A percentile compares a stretch with the other conserved stretches of the same genome.
These are phyloP conservation scores for Pythium biforme DNA, from an alignment of 352 stramenopile species.

Conservation along the genomic window DNA sequence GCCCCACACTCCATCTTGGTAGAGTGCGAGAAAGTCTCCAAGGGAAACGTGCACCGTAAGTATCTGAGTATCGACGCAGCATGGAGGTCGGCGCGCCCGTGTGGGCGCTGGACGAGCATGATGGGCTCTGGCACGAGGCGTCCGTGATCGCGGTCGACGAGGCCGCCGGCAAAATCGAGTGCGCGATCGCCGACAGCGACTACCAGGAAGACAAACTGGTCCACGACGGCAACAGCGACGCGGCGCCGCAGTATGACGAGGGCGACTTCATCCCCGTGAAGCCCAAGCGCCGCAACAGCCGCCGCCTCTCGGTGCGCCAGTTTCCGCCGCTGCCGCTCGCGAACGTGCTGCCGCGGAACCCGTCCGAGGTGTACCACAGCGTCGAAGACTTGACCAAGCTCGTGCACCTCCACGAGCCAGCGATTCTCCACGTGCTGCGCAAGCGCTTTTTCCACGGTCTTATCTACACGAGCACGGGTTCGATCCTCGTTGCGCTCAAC, in stretches of 20 bases:
- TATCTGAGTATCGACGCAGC: neutral
- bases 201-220: conserved; percentile 27
- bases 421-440: conserved; percentile 87
- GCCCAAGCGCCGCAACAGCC: conserved; percentile 48
- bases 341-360: conserved; percentile 57
- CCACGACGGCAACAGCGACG: conserved; percentile 18
- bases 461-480: conserved; percentile 90
- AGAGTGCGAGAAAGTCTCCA: no score
- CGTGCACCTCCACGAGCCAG: conserved; percentile 87
- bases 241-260: conserved; percentile 19
- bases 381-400: conserved; percentile 91
- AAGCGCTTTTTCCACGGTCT: conserved; percentile 79
- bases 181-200: conserved; percentile 44
- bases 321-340: conserved; percentile 36
- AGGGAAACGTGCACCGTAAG: neutral
- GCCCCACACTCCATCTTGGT: no score
- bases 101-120: conserved; percentile 62
- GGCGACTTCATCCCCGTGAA: conserved; percentile 47
- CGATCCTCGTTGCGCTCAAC: conserved; percentile 85
- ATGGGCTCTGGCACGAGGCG: conserved; percentile 72
- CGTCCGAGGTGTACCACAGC: conserved; percentile 55
- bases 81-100: conserved; percentile 78
- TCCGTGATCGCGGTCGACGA: conserved; percentile 50
- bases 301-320: conserved; percentile 41
- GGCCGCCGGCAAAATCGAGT: conserved; percentile 46